These are phyloP conservation scores for Pseudonitzschia multistriata DNA, from an alignment of 108 stramenopile species.

Conservation along the genomic window DNA sequence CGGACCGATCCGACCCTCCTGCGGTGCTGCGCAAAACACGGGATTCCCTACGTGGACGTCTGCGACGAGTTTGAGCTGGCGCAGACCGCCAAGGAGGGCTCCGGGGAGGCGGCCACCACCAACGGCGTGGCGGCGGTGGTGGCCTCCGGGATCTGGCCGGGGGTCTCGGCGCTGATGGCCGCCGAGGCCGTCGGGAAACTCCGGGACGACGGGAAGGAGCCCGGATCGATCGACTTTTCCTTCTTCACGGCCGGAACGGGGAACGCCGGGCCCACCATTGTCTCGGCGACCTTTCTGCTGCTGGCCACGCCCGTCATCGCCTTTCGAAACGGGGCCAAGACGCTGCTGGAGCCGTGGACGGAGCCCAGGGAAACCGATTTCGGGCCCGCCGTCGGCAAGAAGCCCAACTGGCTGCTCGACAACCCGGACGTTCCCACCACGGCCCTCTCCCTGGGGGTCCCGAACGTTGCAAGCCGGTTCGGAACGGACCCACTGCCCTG, in stretches of 20 bases:
- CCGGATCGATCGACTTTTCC: slow-evolving; percentile 50
- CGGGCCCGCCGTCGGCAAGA: slow-evolving; percentile 49
- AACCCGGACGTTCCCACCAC: slow-evolving; percentile 44
- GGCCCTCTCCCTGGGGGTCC: slow-evolving; percentile 15
- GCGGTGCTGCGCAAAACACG: slow-evolving; percentile 38
- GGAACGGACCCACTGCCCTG: slow-evolving; percentile 79
- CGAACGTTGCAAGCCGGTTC: slow-evolving; percentile 56
- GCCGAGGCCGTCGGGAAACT: slow-evolving; percentile 21
- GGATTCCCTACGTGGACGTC: slow-evolving; percentile 78
- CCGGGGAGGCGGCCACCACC: slow-evolving; percentile 31
- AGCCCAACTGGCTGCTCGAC: slow-evolving; percentile 69
- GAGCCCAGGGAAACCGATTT: slow-evolving; percentile 37
- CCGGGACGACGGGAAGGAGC: neutral
- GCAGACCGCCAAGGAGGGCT: slow-evolving; percentile 48
- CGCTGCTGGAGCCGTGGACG: slow-evolving; percentile 41
- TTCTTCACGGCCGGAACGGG: slow-evolving; percentile 86
- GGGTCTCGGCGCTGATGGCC: slow-evolving; percentile 50
- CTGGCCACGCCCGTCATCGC: slow-evolving; percentile 67
- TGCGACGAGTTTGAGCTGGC: slow-evolving; percentile 84
- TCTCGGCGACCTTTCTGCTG: slow-evolving; percentile 81
- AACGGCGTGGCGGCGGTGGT: slow-evolving; percentile 46
- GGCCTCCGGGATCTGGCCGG: slow-evolving; percentile 53
- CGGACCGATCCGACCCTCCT: slow-evolving; percentile 48
- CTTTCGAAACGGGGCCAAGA: slow-evolving; percentile 44
- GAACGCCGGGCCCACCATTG: slow-evolving; percentile 79